A percentile compares a stretch with the other conserved stretches of the same genome.
Conservation (phyloP, 352 stramenopile species). For the Globisporangium mamillatum region DNA sequence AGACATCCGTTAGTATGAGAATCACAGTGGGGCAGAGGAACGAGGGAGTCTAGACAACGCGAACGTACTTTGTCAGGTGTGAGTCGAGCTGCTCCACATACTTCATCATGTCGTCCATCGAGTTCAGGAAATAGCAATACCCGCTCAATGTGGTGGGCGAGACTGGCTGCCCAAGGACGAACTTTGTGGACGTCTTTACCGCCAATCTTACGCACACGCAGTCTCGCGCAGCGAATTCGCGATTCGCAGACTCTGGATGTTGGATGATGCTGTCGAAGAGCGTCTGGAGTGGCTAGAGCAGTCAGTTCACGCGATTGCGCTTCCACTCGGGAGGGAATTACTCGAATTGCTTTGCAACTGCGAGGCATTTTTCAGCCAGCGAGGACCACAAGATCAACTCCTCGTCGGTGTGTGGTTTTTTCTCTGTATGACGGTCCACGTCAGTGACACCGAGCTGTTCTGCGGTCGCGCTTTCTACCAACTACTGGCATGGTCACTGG, state of each 20-base stretch:
- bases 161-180: neutral
- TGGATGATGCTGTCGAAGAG: neutral
- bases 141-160: neutral
- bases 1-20: too few relatives aligned
- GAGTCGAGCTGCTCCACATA: neutral
- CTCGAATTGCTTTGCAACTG: neutral
- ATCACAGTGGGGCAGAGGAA: neutral
- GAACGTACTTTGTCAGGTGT: neutral
- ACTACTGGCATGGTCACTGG: too few relatives aligned
- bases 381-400: neutral
- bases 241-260: neutral
- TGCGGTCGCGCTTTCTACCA: too few relatives aligned
- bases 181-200: neutral
- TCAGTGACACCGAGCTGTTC: neutral
- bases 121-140: neutral
- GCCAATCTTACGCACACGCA: neutral
- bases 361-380: neutral
- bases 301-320: neutral
- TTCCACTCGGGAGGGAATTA: neutral
- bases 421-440: neutral
- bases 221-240: neutral
- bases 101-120: neutral
- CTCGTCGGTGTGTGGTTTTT: neutral
- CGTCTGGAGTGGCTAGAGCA: neutral
- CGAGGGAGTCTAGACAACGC: neutral